These are phyloP conservation scores for Ormosia emarginata DNA, from an alignment of 306 rosid species.

Conservation along the genomic window DNA sequence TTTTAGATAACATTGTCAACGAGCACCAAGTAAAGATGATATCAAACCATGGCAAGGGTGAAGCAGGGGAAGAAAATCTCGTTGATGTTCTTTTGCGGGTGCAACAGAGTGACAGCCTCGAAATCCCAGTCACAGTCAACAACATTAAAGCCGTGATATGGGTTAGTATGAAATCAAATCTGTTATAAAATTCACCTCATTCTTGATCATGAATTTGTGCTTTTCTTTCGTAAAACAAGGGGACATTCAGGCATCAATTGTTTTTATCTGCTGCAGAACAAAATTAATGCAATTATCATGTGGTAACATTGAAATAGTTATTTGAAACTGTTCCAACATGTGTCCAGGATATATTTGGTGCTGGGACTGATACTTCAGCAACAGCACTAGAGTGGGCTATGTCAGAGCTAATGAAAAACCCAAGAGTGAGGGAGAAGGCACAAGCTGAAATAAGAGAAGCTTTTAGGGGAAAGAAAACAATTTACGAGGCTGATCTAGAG, in stretches of 20 bases:
- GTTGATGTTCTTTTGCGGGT: constrained; percentile 32
- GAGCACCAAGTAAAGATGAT: background rate
- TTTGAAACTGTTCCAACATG: background rate
- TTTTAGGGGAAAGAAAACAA: background rate
- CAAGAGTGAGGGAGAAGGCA: constrained; percentile 25
- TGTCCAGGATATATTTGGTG: constrained; percentile 27
- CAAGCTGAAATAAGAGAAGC: constrained; percentile 29
- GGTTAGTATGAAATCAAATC: constrained; percentile 22
- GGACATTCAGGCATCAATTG: too few relatives aligned
- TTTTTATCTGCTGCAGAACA: too few relatives aligned
- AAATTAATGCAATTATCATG: too few relatives aligned
- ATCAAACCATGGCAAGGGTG: background rate
- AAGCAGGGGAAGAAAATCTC: constrained; percentile 4
- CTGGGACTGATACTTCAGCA: constrained; percentile 35
- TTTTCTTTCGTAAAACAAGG: too few relatives aligned
- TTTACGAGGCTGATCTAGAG: background rate
- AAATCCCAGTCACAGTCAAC: constrained; percentile 23
- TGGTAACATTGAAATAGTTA: too few relatives aligned
- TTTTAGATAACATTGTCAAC: constrained; percentile 10
- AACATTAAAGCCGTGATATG: constrained; percentile 33
- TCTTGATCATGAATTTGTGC: too few relatives aligned
- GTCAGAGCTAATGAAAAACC: constrained; percentile 31
- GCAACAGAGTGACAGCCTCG: constrained; percentile 12
- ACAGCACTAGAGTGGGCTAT: constrained; percentile 31
- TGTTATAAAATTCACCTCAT: background rate